Conservation (phyloP, 1,139 yeast genomes). For the Magnusiomyces suaveolens region DNA sequence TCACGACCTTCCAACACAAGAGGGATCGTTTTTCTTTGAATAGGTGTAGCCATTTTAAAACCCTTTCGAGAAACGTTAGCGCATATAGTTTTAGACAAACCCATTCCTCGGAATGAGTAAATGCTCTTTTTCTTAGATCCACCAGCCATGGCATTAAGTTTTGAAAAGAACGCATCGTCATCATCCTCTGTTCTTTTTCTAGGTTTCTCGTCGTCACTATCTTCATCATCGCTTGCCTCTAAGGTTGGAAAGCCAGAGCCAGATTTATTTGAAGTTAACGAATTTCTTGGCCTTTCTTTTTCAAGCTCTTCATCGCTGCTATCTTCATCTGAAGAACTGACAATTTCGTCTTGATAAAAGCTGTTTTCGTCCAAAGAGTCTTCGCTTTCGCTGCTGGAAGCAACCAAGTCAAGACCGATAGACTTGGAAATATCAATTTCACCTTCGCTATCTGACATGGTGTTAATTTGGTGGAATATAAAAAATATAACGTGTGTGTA, state of each 20-base stretch:
- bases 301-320: background rate
- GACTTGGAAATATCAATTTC: constrained; percentile 8
- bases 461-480: background rate
- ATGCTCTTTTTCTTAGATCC: constrained; percentile 37
- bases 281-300: background rate
- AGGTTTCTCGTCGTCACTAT: background rate
- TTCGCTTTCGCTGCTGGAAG: constrained; percentile 4
- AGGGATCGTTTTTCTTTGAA: constrained; percentile 92
- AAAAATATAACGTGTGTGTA: background rate
- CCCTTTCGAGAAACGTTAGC: constrained; percentile 75
- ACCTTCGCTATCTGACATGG: constrained; percentile 6
- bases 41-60: constrained; percentile 91
- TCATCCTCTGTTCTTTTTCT: constrained; percentile 30
- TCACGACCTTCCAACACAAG: constrained; percentile 78
- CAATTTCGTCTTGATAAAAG: constrained; percentile 7
- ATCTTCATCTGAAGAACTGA: constrained; percentile 4
- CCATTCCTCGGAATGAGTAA: constrained; percentile 88
- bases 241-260: background rate
- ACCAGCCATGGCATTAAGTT: constrained; percentile 41
- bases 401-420: constrained; percentile 4
- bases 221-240: constrained; percentile 2
- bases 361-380: background rate
- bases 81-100: constrained; percentile 63
- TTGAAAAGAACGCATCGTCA: constrained; percentile 66
- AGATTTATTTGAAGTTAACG: background rate